Evolutionary conservation across 1,284 basidiomycete species (phyloP).

Genomic region (Microbotryum lychnidis-dioicae): DNA sequence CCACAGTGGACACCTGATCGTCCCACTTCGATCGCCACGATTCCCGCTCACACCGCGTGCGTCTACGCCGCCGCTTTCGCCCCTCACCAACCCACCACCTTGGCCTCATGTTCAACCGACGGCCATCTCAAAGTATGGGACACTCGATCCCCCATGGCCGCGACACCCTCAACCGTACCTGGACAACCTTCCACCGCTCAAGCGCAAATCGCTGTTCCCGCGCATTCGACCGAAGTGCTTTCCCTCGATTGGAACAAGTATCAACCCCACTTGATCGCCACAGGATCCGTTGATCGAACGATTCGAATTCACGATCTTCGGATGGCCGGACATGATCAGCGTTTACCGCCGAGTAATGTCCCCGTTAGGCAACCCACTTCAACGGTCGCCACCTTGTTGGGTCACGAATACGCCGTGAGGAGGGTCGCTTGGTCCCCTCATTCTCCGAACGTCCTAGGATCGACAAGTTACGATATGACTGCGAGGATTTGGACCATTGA

Average conservation of each 20-base stretch:
- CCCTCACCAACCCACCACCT: conserved; percentile 71
- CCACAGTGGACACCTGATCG: conserved; percentile 76
- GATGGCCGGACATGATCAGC: conserved; percentile 43
- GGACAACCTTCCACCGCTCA: conserved; percentile 22
- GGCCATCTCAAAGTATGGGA: conserved; percentile 75
- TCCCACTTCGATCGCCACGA: conserved; percentile 64
- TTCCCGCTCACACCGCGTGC: conserved; percentile 73
- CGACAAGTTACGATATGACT: conserved; percentile 92
- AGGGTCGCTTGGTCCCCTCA: conserved; percentile 45
- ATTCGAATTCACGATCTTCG: conserved; percentile 79
- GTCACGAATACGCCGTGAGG: conserved; percentile 47
- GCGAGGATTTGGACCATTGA: conserved; percentile 64
- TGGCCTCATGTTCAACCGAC: conserved; percentile 78
- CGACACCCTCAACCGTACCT: conserved; percentile 11
- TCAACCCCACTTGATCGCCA: conserved; percentile 65
- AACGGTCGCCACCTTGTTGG: conserved; percentile 38
- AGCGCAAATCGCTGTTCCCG: conserved; percentile 24
- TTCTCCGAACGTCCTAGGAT: conserved; percentile 63
- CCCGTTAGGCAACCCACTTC: conserved; percentile 17
- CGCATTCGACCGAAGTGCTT: conserved; percentile 44
- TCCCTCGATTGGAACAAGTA: conserved; percentile 92
- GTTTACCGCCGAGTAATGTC: conserved; percentile 4
- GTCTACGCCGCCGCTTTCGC: conserved; percentile 86
- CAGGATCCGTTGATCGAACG: conserved; percentile 68
- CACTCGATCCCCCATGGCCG: conserved; percentile 48